Evolutionary conservation across 306 rosid species (phyloP), one percentile per base, ranked within the genome.

Genomic region (Rosa chinensis): DNA sequence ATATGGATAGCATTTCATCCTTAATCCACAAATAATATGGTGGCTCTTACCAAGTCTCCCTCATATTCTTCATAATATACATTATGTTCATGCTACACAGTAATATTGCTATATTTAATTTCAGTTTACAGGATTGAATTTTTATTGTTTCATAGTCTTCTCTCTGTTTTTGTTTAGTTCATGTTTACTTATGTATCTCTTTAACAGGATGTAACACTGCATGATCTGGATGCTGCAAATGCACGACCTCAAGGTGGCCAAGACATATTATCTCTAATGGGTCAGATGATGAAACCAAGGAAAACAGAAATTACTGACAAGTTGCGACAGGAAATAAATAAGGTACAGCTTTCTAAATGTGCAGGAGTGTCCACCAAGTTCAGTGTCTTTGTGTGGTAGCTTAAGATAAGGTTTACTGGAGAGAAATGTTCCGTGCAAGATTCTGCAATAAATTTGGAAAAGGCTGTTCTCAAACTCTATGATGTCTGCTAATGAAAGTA

Each of bases 251-350:
- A 92, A 83, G 99, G 97, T 64, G 99, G 99, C 53, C 99, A 94
- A 80, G 99, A 94, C 85, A 91, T 94, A 84, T 83, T 94, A 59
- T 92, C 99, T 79, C 82, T 94, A 53, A 92, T 94, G 99, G 97
- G 99, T 75, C 99, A 94, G 89, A 94, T 94, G 99, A 92, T 92
- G 97, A 94, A 94, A 81, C 97, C 99, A 56, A 86, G 97, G 87
- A 94, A 94, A 87, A 92, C 95, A 35, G 98, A 93, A 89, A 91
- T 90, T 82, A 93, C 98, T 62, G 98, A 91, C 83, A 93, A 93
- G 86, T 80, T 93, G 89, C 88, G 97, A 74, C 95, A 91, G 85
- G 97, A 92, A 88, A 82, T 92, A 74, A 92, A 91, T 79, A 91
- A 94, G 98, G 97, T 94, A 86, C n/a, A 42, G 10, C 28, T 45